Percentiles rank a stretch among this genome's conserved stretches.
Conservation (phyloP, 768 basidiomycete species). For the Pleurotus salmoneostramineus region DNA sequence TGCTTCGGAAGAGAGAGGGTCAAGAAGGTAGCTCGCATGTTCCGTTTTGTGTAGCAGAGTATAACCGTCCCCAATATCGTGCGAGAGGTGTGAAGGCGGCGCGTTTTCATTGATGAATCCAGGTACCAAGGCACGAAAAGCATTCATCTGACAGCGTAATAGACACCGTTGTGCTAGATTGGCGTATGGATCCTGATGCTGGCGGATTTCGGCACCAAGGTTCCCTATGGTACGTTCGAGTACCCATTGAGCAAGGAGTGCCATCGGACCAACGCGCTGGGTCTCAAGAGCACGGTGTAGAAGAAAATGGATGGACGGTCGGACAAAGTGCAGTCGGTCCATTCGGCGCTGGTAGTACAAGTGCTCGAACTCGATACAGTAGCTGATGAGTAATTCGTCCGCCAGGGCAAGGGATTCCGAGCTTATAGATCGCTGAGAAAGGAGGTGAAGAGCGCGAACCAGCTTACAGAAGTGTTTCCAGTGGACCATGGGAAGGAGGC, state of each 20-base stretch:
- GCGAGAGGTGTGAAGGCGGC: neutral
- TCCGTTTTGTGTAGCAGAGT: neutral
- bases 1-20: neutral
- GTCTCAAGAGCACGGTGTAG: conserved; percentile 12
- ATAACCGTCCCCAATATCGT: conserved; percentile 6
- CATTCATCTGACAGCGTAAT: conserved; percentile 3
- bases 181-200: conserved; percentile 16
- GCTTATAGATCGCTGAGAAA: conserved; percentile 8
- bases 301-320: conserved; percentile 13
- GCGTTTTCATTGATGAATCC: neutral
- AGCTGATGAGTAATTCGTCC: conserved; percentile 10
- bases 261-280: conserved; percentile 13
- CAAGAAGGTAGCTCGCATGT: neutral
- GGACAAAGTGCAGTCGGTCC: conserved; percentile 16
- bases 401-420: neutral
- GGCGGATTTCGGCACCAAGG: conserved; percentile 13
- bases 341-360: conserved; percentile 14
- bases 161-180: conserved; percentile 17
- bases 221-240: conserved; percentile 17
- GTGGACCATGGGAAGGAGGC: conserved; percentile 7
- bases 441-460: conserved; percentile 6
- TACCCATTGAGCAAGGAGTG: conserved; percentile 13
- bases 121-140: neutral
- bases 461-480: conserved; percentile 15
- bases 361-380: conserved; percentile 12